Evolutionary conservation across 495 filamentous ascomycete species (phyloP), one percentile per base, ranked within the genome.

Genomic region (Cryomyces minteri): DNA sequence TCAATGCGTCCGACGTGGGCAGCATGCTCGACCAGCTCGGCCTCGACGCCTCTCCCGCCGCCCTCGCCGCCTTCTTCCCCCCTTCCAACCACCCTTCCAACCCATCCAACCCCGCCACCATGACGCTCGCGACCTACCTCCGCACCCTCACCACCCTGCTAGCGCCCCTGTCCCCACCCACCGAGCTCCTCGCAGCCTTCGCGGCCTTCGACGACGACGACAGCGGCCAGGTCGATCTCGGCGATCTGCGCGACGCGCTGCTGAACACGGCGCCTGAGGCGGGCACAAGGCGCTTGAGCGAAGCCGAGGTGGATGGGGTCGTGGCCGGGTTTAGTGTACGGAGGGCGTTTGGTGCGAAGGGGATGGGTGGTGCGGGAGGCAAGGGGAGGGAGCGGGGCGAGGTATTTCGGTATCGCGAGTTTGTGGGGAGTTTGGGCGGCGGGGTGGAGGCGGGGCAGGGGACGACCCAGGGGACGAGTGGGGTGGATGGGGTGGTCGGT

Each of bases 141-240:
- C 83, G 80, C 51, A 78, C 75, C 6, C 67, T 96, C 5, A 79
- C 85, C 0, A 65, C 69, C 6, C 68, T 82, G 0, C 65, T 96
- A n/a, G 71, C 73, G 0, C 70, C 75, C 0, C 64, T 95, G 12
- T 85, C 80, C 0, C 74, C 79, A 4, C 73, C 73, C 9, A 68
- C 75, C 18, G 90, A 98, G 49, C 72, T 98, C 0, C 54, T 80
- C 2, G 84, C 82, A 5, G 90, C 92, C 0, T 84, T 98, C 50
- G 81, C 82, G 7, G 92, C 92, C 0, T 98, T 98, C 52, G 90
- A 98, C 54, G 83, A 92, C 50, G 84, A 92, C 51, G 90, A 98
- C 59, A 86, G 82, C 54, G 90, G 92, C 6, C 85, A 94, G 58
- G 74, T 96, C 31, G 85, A 95, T 54, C 67, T 90, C 12, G 69